Evolutionary conservation across 495 filamentous ascomycete genomes (phyloP).

Genomic region (Neurospora terricola): DNA sequence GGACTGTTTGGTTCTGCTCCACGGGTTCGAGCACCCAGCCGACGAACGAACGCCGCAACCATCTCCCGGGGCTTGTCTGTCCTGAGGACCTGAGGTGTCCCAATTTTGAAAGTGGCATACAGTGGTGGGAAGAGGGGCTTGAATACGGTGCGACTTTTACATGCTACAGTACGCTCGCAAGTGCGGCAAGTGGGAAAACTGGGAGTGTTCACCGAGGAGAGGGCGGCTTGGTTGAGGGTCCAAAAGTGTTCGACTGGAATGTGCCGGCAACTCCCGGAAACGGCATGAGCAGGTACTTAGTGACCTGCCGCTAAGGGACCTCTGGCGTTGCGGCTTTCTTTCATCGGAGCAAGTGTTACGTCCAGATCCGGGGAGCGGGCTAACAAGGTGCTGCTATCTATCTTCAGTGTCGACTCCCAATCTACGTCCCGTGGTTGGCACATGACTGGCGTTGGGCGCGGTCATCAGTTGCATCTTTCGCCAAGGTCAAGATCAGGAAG

Average conservation of each 20-base stretch:
- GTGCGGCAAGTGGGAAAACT: background rate
- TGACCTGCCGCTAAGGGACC: background rate
- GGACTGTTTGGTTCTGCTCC: background rate
- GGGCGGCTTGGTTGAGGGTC: background rate
- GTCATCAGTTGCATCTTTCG: background rate
- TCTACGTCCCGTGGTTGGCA: background rate
- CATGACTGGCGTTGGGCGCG: background rate
- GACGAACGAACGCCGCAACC: background rate
- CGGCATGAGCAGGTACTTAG: background rate
- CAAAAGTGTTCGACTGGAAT: conserved; percentile 1
- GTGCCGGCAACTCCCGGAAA: conserved; percentile 3
- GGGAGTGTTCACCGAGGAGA: background rate
- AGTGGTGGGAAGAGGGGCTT: background rate
- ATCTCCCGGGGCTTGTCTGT: background rate
- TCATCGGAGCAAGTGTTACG: background rate
- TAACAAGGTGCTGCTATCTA: background rate
- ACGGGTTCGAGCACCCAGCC: background rate
- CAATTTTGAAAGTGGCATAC: background rate
- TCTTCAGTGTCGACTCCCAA: background rate
- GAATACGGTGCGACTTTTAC: background rate
- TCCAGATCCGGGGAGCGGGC: background rate
- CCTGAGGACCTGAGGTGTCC: background rate
- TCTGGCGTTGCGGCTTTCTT: background rate
- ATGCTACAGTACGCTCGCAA: background rate
- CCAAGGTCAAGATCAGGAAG: background rate